Evolutionary conservation across 2,329 filamentous ascomycete species (phyloP).

Genomic region (Grosmannia huntii): DNA sequence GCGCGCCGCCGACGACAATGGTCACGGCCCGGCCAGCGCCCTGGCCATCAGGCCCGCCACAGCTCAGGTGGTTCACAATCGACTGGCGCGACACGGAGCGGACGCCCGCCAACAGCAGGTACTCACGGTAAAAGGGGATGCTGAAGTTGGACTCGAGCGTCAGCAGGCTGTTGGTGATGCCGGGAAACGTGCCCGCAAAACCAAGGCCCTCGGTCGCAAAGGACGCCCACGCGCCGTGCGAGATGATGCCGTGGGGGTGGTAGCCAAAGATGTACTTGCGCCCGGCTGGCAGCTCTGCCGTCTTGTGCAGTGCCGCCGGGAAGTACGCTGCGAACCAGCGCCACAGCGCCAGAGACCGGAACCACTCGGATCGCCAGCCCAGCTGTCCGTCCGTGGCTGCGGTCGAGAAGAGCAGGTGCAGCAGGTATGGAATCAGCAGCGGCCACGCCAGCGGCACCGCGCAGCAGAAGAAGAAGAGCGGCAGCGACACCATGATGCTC

Average conservation of each 20-base stretch:
- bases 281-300: conserved; percentile 61
- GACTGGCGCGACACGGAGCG: conserved; percentile 83
- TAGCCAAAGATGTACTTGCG: conserved; percentile 96
- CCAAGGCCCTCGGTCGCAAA: conserved; percentile 85
- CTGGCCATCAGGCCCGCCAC: conserved; percentile 62
- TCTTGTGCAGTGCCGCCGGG: conserved; percentile 77
- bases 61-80: conserved; percentile 76
- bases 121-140: conserved; percentile 87
- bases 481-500: conserved; percentile 56
- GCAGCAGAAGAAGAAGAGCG: conserved; percentile 80
- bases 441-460: conserved; percentile 91
- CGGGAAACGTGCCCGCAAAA: conserved; percentile 78
- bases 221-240: conserved; percentile 84
- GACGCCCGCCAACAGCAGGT: conserved; percentile 78
- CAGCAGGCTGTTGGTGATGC: conserved; percentile 84
- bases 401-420: conserved; percentile 72
- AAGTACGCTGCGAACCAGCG: conserved; percentile 87
- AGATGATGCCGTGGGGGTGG: conserved; percentile 91
- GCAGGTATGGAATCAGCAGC: conserved; percentile 58
- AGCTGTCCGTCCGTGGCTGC: conserved; percentile 65
- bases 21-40: conserved; percentile 94
- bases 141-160: conserved; percentile 96
- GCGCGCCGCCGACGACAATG: conserved; percentile 85
- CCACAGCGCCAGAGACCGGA: conserved; percentile 68
- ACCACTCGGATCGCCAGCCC: conserved; percentile 58